Evolutionary conservation across 2,329 filamentous ascomycete species (phyloP), one percentile per base, ranked within the genome.

Genomic region (Tolypocladium cylindrosporum): DNA sequence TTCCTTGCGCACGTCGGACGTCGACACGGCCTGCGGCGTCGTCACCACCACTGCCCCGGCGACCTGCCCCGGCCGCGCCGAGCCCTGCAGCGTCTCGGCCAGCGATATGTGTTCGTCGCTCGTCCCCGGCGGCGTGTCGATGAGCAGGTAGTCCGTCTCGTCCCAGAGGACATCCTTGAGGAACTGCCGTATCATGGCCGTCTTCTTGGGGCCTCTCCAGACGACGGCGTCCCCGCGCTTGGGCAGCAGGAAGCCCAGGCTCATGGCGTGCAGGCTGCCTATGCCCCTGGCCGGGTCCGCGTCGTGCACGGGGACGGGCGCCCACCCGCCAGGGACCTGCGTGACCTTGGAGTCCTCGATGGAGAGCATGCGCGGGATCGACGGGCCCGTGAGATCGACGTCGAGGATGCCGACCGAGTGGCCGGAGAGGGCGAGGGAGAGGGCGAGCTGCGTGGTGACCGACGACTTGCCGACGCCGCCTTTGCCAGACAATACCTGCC

Each of bases 201-300:
- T 99, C 77, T 99, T 99, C 75, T 99, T 99, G 2, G 94, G 94
- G 0, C 94, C 94, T 56, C 94, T 85, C 94, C 94, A 99, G 43
- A 99, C 94, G 0, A 99, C 92, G 0, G 94, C 93, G 66, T 97
- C 91, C 61, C 89, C 90, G 65, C 93, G 80, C 61, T 86, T 84
- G 4, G 87, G 86, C 7, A 99, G 81, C 8, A 99, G 81, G 67
- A 99, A 97, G 3, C 92, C 94, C 1, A 99, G 79, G 57, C 91
- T 96, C 89, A 97, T 97, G 71, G 91, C 94, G 60, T 85, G 82
- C 11, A 93, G 78, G 40, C 85, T 77, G 1, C 89, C 89, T 31
- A 85, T 74, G 3, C 78, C 79, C 36, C 71, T 68, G 7, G 72
- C 67, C 4, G 75, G 67, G 63, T 83, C 74, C 10, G 82, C 80